Evolutionary conservation across 331 rosid species (phyloP), one percentile per base, ranked within the genome.

Genomic region (Quercus lobata): DNA sequence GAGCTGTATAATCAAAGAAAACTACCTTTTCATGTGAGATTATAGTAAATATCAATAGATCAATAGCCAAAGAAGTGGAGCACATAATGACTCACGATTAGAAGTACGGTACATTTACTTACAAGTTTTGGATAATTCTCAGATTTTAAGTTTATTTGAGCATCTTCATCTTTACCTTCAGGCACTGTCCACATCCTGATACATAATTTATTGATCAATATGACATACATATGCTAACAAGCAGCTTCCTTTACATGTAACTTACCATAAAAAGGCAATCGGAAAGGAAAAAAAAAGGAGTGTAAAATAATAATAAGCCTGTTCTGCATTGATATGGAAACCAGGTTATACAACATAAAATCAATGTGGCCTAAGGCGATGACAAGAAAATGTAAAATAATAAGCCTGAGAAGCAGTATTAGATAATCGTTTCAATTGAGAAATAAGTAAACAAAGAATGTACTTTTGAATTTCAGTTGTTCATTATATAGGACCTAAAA

Each of bases 131-230:
- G 84, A 85, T 84, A 83, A 74, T 69, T 87, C 27, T 84, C 86
- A 15, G 90, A 61, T 71, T 80, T 78, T 61, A 88, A 75, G 10
- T 71, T 75, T 71, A 73, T 82, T 24, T n/a, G 71, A 74, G 86
- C 82, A 73, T 83, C 71, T 71, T 86, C 88, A 71, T 81, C 89
- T 76, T 71, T 82, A 83, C 80, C 81, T 78, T 85, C 92, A 37
- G 92, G 88, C 78, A 87, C 58, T 53, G 74, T 84, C 94, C 90
- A 89, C 86, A 92, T 87, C 94, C 97, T 95, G 97, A 78, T 60
- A 56, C 72, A 85, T 74, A 76, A 70, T n/a, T 54, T 27, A n/a
- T 70, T 71, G 68, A 74, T 77, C 71, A 80, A 78, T 71, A 80
- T 62, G 76, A 34, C 62, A 56, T 6, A 66, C 46, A 53, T 71